Conservation (phyloP, 1,284 basidiomycete genomes). For the Psilocybe mexicana region DNA sequence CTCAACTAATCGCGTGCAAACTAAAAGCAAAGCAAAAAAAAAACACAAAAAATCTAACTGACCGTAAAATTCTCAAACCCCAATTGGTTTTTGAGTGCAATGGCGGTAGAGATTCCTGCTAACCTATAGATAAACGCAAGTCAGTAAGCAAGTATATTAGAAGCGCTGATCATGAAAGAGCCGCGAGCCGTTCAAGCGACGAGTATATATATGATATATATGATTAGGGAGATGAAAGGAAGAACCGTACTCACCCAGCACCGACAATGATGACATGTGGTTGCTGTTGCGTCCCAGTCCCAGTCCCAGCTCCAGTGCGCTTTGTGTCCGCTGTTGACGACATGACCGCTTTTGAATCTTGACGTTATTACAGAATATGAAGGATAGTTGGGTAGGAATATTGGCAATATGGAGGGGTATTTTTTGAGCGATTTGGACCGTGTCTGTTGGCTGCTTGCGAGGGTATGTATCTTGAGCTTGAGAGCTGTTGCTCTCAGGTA, state of each 20-base stretch:
- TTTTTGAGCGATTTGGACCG: too few species aligned
- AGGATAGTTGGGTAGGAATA: too few species aligned
- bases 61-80: slow-evolving; percentile 49
- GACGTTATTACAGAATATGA: background rate
- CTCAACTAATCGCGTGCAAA: too few species aligned
- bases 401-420: too few species aligned
- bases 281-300: too few species aligned
- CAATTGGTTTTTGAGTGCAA: slow-evolving; percentile 45
- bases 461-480: background rate
- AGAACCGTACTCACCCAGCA: slow-evolving; percentile 29
- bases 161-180: too few species aligned
- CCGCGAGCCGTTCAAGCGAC: too few species aligned
- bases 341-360: background rate
- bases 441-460: too few species aligned
- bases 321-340: slow-evolving; percentile 4
- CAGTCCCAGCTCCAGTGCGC: background rate
- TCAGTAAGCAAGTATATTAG: too few species aligned
- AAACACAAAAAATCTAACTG: slow-evolving; percentile 13
- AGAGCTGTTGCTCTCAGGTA: background rate
- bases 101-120: slow-evolving; percentile 48
- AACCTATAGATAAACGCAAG: slow-evolving; percentile 24
- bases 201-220: too few species aligned
- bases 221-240: background rate
- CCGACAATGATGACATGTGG: slow-evolving; percentile 47
- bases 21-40: background rate